phyloP scores from a whole-genome alignment of 768 basidiomycete genomes.

The Neoboletus brunneissimus region DNA sequence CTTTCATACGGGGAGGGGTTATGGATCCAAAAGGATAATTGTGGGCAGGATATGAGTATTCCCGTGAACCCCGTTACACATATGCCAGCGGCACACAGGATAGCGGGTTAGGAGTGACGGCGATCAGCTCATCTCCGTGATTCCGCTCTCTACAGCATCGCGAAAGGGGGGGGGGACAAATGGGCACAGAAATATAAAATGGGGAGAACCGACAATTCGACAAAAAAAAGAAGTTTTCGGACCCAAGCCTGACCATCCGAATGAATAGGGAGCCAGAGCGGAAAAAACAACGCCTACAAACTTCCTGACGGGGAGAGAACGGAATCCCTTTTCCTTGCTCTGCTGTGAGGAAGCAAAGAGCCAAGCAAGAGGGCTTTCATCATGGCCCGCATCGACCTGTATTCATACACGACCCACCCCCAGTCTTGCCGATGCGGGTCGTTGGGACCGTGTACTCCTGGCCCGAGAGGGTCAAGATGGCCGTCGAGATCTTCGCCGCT shows the following conservation, averaged over 20 bases:
- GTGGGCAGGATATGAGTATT: conserved; percentile 4
- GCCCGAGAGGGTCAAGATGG: neutral
- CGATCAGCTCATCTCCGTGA: conserved; percentile 30
- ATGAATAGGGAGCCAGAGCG: conserved; percentile 9
- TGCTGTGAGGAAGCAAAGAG: conserved; percentile 2
- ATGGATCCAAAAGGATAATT: conserved; percentile 5
- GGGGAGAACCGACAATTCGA: neutral
- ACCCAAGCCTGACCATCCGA: neutral
- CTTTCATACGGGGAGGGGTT: neutral
- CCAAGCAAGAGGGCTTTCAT: conserved; percentile 2
- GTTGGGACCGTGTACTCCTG: conserved; percentile 3
- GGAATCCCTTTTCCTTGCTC: conserved; percentile 1
- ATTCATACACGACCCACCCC: conserved; percentile 1
- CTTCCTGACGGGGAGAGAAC: conserved; percentile 5
- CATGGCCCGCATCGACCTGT: neutral
- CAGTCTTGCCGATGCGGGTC: conserved; percentile 15
- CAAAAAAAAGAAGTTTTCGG: neutral
- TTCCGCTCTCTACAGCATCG: conserved; percentile 14
- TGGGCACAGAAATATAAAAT: neutral
- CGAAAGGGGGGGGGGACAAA: conserved; percentile 11
- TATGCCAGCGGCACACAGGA: conserved; percentile 15
- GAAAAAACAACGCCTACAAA: neutral
- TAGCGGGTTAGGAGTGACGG: conserved; percentile 23
- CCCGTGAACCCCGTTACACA: conserved; percentile 13
- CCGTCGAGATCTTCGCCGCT: conserved; percentile 17